Conservation (phyloP, 2,329 filamentous ascomycete genomes). For the Cylindrodendrum hubeiense region DNA sequence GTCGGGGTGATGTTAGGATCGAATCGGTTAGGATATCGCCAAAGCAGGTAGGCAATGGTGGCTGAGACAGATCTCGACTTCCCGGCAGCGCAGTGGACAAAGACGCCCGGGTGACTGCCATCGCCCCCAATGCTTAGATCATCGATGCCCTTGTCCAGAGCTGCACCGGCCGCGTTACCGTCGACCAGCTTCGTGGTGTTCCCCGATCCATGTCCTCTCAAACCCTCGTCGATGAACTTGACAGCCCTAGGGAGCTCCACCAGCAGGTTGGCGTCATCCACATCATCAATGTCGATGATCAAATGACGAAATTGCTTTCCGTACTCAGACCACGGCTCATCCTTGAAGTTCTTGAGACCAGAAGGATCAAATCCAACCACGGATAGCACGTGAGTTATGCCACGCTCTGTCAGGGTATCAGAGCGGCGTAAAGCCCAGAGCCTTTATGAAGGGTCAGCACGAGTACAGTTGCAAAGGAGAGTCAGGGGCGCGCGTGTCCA, state of each 20-base stretch:
- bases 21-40: constrained; percentile 69
- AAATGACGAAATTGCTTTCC: constrained; percentile 77
- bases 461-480: not conserved
- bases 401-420: constrained; percentile 75
- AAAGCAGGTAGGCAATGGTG: constrained; percentile 87
- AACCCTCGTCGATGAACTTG: constrained; percentile 83
- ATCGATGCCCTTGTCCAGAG: constrained; percentile 34
- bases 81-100: constrained; percentile 88
- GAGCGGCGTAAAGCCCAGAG: constrained; percentile 83
- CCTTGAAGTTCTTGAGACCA: constrained; percentile 58
- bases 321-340: constrained; percentile 61
- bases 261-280: constrained; percentile 88
- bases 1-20: constrained; percentile 51
- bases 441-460: constrained; percentile 59
- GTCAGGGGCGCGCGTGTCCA: not conserved
- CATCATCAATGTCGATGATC: constrained; percentile 88
- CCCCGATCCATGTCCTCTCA: constrained; percentile 54
- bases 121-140: constrained; percentile 32
- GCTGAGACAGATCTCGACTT: constrained; percentile 92
- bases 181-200: constrained; percentile 19
- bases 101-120: constrained; percentile 57
- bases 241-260: constrained; percentile 83
- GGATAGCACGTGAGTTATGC: constrained; percentile 93
- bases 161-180: constrained; percentile 31
- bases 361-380: constrained; percentile 71